Evolutionary conservation across 306 rosid species (phyloP).

Genomic region (Begonia peltatifolia): DNA sequence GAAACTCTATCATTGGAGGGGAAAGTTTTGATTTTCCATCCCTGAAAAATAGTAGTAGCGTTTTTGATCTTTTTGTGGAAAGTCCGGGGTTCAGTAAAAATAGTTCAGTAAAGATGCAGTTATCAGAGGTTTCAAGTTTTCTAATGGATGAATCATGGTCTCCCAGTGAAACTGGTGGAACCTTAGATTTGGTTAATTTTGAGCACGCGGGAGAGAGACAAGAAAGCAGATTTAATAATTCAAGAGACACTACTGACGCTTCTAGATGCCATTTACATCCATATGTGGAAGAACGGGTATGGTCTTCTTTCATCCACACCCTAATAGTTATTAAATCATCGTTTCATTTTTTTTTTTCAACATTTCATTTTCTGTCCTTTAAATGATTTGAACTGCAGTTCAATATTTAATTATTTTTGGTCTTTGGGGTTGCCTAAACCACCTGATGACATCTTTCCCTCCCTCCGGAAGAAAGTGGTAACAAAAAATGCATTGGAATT

Average conservation of each 20-base stretch:
- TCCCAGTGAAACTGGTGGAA: slow-evolving; percentile 22
- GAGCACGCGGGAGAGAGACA: slow-evolving; percentile 19
- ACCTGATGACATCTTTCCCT: no score
- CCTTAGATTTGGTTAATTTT: slow-evolving; percentile 20
- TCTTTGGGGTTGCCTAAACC: no score
- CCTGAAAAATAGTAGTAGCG: slow-evolving; percentile 17
- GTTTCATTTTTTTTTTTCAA: no score
- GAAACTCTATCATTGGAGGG: slow-evolving; percentile 14
- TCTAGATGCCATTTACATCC: slow-evolving; percentile 12
- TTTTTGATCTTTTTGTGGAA: slow-evolving; percentile 13
- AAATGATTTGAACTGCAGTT: no score
- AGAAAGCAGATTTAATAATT: slow-evolving; percentile 13
- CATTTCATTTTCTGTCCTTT: no score
- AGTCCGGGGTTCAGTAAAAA: slow-evolving; percentile 22
- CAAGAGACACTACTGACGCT: slow-evolving; percentile 15
- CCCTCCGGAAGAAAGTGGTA: no score
- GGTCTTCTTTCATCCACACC: background rate
- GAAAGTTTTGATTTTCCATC: slow-evolving; percentile 15
- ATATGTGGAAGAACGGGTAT: slow-evolving; percentile 20
- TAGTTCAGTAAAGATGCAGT: slow-evolving; percentile 28
- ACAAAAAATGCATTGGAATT: no score
- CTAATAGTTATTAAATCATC: no score
- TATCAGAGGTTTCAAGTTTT: slow-evolving; percentile 43
- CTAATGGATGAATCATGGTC: slow-evolving; percentile 29
- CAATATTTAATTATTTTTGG: no score